phyloP scores from a whole-genome alignment of 164 flowering plant genomes.

The Hamamelis virginiana region DNA sequence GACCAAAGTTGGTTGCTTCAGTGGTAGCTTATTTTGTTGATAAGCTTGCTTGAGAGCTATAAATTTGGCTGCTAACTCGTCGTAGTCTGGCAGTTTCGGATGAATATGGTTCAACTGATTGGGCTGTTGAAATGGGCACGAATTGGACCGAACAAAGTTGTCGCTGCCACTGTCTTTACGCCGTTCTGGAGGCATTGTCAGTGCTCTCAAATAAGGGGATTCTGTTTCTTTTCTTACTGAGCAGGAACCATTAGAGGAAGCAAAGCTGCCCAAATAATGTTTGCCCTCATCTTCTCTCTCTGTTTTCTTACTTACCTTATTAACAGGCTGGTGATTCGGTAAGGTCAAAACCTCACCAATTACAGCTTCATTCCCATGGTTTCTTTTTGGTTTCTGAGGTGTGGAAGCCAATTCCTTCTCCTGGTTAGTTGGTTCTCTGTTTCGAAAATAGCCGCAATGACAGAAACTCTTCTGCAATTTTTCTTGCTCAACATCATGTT shows the following conservation, averaged over 20 bases:
- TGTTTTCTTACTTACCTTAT: background rate
- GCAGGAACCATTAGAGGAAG: slow-evolving; percentile 16
- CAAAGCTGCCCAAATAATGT: slow-evolving; percentile 8
- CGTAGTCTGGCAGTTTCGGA: slow-evolving; percentile 85
- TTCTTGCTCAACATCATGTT: too few relatives aligned
- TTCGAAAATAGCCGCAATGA: too few relatives aligned
- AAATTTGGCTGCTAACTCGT: slow-evolving; percentile 66
- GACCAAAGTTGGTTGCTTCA: background rate
- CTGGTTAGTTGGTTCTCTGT: too few relatives aligned
- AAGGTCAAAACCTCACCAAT: too few relatives aligned
- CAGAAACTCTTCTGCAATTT: too few relatives aligned
- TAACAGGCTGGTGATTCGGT: too few relatives aligned
- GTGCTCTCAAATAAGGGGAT: slow-evolving; percentile 46
- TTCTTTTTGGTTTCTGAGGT: too few relatives aligned
- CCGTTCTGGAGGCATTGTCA: slow-evolving; percentile 61
- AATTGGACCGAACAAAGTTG: slow-evolving; percentile 29
- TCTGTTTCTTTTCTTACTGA: slow-evolving; percentile 6
- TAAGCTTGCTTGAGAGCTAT: slow-evolving; percentile 53
- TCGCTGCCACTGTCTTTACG: slow-evolving; percentile 17
- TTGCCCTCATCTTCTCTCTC: slow-evolving; percentile 5
- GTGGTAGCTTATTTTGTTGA: slow-evolving; percentile 13
- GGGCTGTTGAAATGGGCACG: slow-evolving; percentile 30
- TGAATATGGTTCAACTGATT: slow-evolving; percentile 48
- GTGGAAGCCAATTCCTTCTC: too few relatives aligned
- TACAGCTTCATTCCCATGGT: background rate